phyloP scores from a whole-genome alignment of 257 asterid species.

The Haberlea rhodopensis region DNA sequence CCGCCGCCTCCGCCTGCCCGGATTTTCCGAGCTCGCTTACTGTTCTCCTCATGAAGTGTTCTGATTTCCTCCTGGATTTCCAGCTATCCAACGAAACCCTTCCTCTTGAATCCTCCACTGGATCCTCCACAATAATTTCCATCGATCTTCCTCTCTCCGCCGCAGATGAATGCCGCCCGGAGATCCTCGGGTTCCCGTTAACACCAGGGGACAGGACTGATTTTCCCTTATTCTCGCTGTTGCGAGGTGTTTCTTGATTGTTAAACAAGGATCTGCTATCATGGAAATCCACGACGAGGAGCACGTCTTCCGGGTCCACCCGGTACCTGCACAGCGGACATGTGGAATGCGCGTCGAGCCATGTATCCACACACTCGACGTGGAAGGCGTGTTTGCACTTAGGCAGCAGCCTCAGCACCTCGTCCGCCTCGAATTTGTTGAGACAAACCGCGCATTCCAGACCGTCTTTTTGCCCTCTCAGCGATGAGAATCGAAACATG shows the following conservation, averaged over 20 bases:
- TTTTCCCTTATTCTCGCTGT: slow-evolving; percentile 1
- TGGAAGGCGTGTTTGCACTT: slow-evolving; percentile 88
- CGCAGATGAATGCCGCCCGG: slow-evolving; percentile 70
- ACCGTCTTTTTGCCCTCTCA: slow-evolving; percentile 72
- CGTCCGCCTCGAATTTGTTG: slow-evolving; percentile 52
- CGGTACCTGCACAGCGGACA: slow-evolving; percentile 87
- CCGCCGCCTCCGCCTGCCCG: slow-evolving; percentile 22
- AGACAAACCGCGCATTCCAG: slow-evolving; percentile 84
- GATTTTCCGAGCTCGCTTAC: slow-evolving; percentile 32
- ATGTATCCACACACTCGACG: slow-evolving; percentile 82
- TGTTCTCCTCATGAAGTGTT: background rate
- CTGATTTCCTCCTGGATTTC: slow-evolving; percentile 19
- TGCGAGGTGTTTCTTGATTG: slow-evolving; percentile 26
- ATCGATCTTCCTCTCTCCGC: slow-evolving; percentile 45
- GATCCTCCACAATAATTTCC: slow-evolving; percentile 48
- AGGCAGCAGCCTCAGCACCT: slow-evolving; percentile 63
- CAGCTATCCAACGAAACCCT: slow-evolving; percentile 44
- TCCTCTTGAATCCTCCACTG: slow-evolving; percentile 28
- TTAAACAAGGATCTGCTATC: slow-evolving; percentile 25
- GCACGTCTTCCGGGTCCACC: slow-evolving; percentile 79
- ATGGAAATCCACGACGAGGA: slow-evolving; percentile 34
- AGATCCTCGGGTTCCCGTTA: slow-evolving; percentile 26
- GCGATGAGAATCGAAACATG: slow-evolving; percentile 62
- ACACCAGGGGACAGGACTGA: background rate
- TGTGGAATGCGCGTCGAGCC: slow-evolving; percentile 91